A percentile compares a stretch with the other conserved stretches of the same genome.
Conservation (phyloP, 257 asterid genomes). For the Solanum gracilifrons region DNA sequence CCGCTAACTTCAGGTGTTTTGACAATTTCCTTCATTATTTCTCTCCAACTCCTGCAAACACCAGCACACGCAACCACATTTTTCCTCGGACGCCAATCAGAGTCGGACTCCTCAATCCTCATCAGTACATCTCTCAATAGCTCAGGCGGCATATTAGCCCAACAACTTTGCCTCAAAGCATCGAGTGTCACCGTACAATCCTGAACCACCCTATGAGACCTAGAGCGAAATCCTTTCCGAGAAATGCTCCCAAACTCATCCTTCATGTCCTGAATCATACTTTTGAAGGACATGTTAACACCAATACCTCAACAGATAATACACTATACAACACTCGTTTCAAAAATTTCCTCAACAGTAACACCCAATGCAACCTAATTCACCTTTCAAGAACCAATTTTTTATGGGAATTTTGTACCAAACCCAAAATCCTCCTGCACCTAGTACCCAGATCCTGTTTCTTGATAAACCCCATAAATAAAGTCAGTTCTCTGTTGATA, state of each 20-base stretch:
- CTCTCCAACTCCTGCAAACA: constrained; percentile 96
- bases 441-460: neutral
- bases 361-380: neutral
- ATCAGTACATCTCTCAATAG: constrained; percentile 77
- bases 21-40: constrained; percentile 67
- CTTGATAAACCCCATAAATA: neutral
- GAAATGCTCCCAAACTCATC: constrained; percentile 36
- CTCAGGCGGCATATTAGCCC: constrained; percentile 95
- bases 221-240: constrained; percentile 31
- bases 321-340: neutral
- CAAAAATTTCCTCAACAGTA: neutral
- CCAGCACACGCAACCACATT: constrained; percentile 92
- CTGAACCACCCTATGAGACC: constrained; percentile 34
- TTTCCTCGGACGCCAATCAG: constrained; percentile 63
- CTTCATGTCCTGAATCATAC: constrained; percentile 33
- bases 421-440: neutral
- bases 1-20: constrained; percentile 52
- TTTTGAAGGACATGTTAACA: constrained; percentile 21
- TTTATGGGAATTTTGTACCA: neutral
- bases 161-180: constrained; percentile 84
- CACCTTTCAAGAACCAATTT: neutral
- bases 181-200: constrained; percentile 40
- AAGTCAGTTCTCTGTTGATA: neutral
- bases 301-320: neutral
- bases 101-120: constrained; percentile 72